Evolutionary conservation across 2,329 filamentous ascomycete species (phyloP), one percentile per base, ranked within the genome.

Genomic region (Cladosporium sp.): DNA sequence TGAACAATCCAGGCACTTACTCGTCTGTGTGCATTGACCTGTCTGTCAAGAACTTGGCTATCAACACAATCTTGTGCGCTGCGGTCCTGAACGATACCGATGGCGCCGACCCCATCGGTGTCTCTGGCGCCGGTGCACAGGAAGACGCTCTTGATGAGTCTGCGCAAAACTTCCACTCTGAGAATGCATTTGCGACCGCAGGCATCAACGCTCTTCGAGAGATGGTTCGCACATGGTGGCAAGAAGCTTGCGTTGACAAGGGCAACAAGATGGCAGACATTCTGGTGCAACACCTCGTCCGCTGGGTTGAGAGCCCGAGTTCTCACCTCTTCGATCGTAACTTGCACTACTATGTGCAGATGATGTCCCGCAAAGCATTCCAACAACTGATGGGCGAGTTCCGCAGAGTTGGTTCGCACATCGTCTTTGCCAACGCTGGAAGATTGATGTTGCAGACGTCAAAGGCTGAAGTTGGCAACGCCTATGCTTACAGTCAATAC

Each of bases 191-290:
- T 65, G 85, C 92, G n/a, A 87, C 89, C 43, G 90, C 92, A 3
- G 88, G 90, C 49, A 87, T 97, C 4, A 80, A 85, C 6, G 93
- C 98, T 0, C 77, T 99, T 3, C 85, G 93, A 12, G 94, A 97
- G 61, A 96, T 99, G 91, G 93, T 99, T 59, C 95, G 96, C 67
- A 82, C 88, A 2, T 99, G 94, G 94, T 98, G 93, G 93, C 80
- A 85, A 1, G 92, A 98, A 68, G 94, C 93, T 5, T 68, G 66
- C 46, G 57, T 51, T 7, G 58, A 55, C 41, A 93, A 88, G 65
- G 89, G 90, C 32, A 94, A 88, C 60, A 85, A 82, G 35, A 96
- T 98, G 89, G 94, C 94, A 0, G 93, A 98, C 69, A 83, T 97
- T 49, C 89, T 99, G 77, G 93, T 99, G 1, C 91, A 95, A 64